phyloP scores from a whole-genome alignment of 225 moss, liverwort and hornwort genomes.

The Bryum argenteum region DNA sequence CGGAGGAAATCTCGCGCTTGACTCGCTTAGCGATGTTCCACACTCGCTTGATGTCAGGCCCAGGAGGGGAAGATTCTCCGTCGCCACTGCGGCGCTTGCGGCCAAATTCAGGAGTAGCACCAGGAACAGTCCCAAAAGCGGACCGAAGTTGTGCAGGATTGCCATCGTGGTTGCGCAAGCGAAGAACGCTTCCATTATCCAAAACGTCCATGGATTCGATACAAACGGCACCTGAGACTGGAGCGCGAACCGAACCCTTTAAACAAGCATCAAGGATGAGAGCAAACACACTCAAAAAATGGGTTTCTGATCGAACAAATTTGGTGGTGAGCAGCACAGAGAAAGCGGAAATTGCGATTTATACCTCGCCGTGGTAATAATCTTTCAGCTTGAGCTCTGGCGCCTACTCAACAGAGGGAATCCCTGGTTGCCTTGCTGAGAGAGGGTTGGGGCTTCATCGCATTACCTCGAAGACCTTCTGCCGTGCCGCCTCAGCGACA shows the following conservation, averaged over 20 bases:
- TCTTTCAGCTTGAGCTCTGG: neutral
- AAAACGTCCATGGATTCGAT: conserved; percentile 33
- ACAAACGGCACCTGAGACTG: neutral
- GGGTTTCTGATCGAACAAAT: neutral
- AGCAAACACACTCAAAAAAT: neutral
- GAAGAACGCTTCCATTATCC: conserved; percentile 22
- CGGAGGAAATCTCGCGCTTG: conserved; percentile 21
- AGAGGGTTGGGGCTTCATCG: neutral
- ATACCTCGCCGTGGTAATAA: neutral
- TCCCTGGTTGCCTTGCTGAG: conserved; percentile 18
- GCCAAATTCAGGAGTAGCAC: neutral
- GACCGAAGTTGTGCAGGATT: conserved; percentile 32
- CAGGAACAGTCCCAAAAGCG: conserved; percentile 2
- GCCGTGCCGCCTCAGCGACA: conserved; percentile 36
- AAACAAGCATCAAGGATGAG: conserved; percentile 4
- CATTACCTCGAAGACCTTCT: neutral
- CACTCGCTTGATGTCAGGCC: conserved; percentile 23
- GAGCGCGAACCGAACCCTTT: neutral
- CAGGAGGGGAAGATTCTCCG: neutral
- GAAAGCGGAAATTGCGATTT: neutral
- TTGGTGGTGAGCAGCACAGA: neutral
- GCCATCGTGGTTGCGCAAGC: conserved; percentile 25
- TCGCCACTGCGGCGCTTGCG: conserved; percentile 40
- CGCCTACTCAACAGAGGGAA: conserved; percentile 3
- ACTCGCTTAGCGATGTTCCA: conserved; percentile 39